Evolutionary conservation across 108 stramenopile species (phyloP).

Genomic region (Cyclotella distinguenda): DNA sequence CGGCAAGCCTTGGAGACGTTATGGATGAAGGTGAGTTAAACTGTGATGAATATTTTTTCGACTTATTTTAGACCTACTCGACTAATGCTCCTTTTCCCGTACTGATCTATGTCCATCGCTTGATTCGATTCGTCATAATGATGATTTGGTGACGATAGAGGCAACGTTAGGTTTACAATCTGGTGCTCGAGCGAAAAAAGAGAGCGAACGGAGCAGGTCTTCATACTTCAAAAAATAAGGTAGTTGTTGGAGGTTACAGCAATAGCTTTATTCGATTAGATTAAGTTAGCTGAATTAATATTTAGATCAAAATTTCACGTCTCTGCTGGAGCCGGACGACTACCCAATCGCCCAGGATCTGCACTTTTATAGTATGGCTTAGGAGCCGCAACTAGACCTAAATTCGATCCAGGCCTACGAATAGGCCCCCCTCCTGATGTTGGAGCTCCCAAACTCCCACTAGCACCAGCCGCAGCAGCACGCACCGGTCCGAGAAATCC

Average conservation of each 20-base stretch:
- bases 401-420: conserved; percentile 50
- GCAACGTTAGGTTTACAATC: conserved; percentile 70
- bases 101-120: no score
- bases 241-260: no score
- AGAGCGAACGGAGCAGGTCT: conserved; percentile 82
- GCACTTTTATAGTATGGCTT: conserved; percentile 87
- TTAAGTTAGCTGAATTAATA: no score
- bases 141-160: conserved; percentile 44
- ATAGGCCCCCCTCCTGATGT: conserved; percentile 66
- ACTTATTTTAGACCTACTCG: neutral
- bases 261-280: no score
- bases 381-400: conserved; percentile 34
- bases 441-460: conserved; percentile 18
- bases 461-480: conserved; percentile 18
- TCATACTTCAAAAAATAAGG: conserved; percentile 79
- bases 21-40: conserved; percentile 69
- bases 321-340: conserved; percentile 24
- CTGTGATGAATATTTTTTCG: neutral
- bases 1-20: conserved; percentile 73
- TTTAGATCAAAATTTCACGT: neutral
- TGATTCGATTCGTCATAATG: no score
- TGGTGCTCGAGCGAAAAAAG: conserved; percentile 84
- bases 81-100: conserved; percentile 3
- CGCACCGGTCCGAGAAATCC: conserved; percentile 55
- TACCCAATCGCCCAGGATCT: conserved; percentile 75